Evolutionary conservation across 1,284 basidiomycete genomes (phyloP).

Genomic region (Leccinum variabile): DNA sequence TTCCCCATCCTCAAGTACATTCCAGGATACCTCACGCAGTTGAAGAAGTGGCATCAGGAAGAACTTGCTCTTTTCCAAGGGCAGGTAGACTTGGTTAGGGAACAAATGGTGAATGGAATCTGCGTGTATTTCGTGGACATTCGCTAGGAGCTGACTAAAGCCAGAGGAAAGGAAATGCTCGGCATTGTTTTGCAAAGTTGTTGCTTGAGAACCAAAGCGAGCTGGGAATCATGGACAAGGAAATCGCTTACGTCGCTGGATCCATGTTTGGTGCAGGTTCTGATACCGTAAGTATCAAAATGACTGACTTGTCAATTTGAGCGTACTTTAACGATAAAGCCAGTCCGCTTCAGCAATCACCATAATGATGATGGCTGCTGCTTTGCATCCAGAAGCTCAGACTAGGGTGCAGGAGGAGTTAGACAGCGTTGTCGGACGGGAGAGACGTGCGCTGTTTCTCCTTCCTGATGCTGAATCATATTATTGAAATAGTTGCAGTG

Average conservation of each 20-base stretch:
- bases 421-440: slow-evolving; percentile 39
- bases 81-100: slow-evolving; percentile 38
- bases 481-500: slow-evolving; percentile 10
- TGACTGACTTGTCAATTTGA: neutral
- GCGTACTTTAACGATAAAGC: neutral
- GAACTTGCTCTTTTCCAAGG: slow-evolving; percentile 56
- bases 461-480: neutral
- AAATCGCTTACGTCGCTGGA: slow-evolving; percentile 39
- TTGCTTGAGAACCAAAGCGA: slow-evolving; percentile 25
- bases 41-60: slow-evolving; percentile 54
- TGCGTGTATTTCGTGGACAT: neutral
- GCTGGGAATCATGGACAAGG: slow-evolving; percentile 13
- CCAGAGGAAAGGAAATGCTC: slow-evolving; percentile 16
- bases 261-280: slow-evolving; percentile 43
- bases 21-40: slow-evolving; percentile 55
- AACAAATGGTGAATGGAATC: neutral
- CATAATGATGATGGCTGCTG: slow-evolving; percentile 47
- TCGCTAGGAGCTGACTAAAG: neutral
- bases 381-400: slow-evolving; percentile 40
- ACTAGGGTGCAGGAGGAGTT: slow-evolving; percentile 44
- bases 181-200: slow-evolving; percentile 20
- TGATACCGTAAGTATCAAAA: slow-evolving; percentile 35
- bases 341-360: slow-evolving; percentile 36
- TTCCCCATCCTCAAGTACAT: slow-evolving; percentile 57
- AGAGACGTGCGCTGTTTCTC: slow-evolving; percentile 31